Conservation (phyloP, 2,329 filamentous ascomycete species). For the Incumbomyces lentus region DNA sequence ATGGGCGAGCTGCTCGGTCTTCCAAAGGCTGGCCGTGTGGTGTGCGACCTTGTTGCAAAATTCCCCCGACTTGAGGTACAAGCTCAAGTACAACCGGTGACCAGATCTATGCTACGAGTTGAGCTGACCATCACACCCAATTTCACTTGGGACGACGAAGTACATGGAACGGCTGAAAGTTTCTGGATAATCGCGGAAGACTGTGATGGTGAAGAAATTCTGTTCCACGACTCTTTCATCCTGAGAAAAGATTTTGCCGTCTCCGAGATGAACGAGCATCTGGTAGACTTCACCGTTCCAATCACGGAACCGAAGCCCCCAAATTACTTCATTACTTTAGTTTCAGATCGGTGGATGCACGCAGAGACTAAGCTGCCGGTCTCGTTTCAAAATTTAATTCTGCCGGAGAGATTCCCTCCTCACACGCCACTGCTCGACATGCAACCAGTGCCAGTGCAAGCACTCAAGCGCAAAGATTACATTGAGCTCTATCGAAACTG, state of each 20-base stretch:
- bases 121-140: constrained; percentile 87
- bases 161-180: constrained; percentile 80
- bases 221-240: constrained; percentile 90
- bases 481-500: constrained; percentile 71
- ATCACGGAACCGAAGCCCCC: constrained; percentile 97
- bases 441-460: constrained; percentile 79
- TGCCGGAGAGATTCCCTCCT: constrained; percentile 90
- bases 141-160: constrained; percentile 85
- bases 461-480: constrained; percentile 77
- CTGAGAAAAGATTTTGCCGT: constrained; percentile 80
- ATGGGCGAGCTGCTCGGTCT: constrained; percentile 92
- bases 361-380: constrained; percentile 88
- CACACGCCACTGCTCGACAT: constrained; percentile 87
- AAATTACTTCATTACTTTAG: constrained; percentile 92
- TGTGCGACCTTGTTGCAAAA: constrained; percentile 78
- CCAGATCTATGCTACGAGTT: constrained; percentile 80
- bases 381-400: constrained; percentile 85
- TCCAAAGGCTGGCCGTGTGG: constrained; percentile 74
- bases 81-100: constrained; percentile 89
- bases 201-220: constrained; percentile 88
- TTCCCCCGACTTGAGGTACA: constrained; percentile 89
- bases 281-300: constrained; percentile 91
- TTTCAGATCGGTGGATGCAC: constrained; percentile 98
- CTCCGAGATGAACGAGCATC: constrained; percentile 79
- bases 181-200: constrained; percentile 99